Percentiles rank a stretch among this genome's conserved stretches.
phyloP scores from a whole-genome alignment of 179 eudicot genomes.

The Vitellaria paradoxa region DNA sequence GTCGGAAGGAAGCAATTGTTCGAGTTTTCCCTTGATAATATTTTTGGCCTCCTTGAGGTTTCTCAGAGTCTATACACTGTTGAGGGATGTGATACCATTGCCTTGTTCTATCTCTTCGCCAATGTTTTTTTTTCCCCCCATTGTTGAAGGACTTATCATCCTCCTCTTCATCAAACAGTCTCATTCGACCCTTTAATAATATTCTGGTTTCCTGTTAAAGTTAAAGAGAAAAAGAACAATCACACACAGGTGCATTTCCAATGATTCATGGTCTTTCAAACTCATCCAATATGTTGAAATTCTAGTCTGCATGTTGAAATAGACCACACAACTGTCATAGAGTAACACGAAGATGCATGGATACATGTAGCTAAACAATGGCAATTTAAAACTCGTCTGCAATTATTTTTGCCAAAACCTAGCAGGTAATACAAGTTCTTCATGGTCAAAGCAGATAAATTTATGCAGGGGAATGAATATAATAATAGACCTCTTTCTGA shows the following conservation, averaged over 20 bases:
- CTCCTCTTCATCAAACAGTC: background rate
- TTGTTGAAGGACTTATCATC: background rate
- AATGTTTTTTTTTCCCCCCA: background rate
- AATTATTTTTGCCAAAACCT: background rate
- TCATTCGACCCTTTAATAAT: background rate
- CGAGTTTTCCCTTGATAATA: no score
- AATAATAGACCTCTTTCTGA: conserved; percentile 11
- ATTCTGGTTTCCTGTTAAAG: background rate
- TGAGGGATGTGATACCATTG: no score
- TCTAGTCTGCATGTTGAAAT: background rate
- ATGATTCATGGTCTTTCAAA: background rate
- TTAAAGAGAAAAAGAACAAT: background rate
- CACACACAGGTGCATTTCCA: background rate
- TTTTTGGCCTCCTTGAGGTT: no score
- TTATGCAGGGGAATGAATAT: background rate
- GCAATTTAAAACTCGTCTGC: background rate
- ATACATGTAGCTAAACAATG: background rate
- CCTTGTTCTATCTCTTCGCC: no score
- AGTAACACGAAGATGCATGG: background rate
- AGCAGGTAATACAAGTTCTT: background rate
- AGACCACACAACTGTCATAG: background rate
- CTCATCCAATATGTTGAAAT: conserved; percentile 8
- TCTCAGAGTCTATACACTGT: no score
- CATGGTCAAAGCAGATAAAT: background rate
- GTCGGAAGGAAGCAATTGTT: no score